phyloP scores from a whole-genome alignment of 768 basidiomycete species.

The Russula olivacea region DNA sequence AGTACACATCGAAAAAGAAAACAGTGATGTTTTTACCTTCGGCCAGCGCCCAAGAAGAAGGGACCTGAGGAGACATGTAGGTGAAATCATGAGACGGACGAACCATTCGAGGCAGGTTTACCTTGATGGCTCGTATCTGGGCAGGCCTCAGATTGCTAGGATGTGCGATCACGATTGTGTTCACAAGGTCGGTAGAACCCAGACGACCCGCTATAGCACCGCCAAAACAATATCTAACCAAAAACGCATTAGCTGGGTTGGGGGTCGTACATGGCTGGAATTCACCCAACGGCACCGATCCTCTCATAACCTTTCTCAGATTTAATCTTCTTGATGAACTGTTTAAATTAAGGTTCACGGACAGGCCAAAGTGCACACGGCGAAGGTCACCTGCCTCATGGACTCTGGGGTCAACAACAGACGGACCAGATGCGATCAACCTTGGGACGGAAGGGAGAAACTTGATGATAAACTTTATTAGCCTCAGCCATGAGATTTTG shows the following conservation, averaged over 20 bases:
- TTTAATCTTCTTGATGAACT: constrained; percentile 38
- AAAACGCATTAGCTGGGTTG: neutral
- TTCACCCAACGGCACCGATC: constrained; percentile 42
- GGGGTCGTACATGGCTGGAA: neutral
- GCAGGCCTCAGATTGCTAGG: constrained; percentile 33
- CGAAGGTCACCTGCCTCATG: constrained; percentile 25
- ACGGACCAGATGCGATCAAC: constrained; percentile 28
- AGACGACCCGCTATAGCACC: constrained; percentile 31
- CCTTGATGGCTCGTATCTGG: constrained; percentile 36
- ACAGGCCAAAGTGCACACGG: neutral
- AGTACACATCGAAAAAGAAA: neutral
- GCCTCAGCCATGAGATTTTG: constrained; percentile 23
- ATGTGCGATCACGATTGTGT: constrained; percentile 39
- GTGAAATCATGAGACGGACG: constrained; percentile 25
- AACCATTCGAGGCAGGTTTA: constrained; percentile 16
- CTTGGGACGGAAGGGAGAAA: constrained; percentile 26
- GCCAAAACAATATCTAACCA: constrained; percentile 37
- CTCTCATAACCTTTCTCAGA: constrained; percentile 37
- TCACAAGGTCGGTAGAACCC: constrained; percentile 32
- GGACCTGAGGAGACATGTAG: constrained; percentile 6
- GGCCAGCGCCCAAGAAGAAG: constrained; percentile 34
- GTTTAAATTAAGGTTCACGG: neutral
- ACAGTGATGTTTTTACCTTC: constrained; percentile 30
- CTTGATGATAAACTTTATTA: neutral
- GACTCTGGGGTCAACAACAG: constrained; percentile 30